Conservation (phyloP, 495 filamentous ascomycete species). For the Aspergillus sclerotioniger region DNA sequence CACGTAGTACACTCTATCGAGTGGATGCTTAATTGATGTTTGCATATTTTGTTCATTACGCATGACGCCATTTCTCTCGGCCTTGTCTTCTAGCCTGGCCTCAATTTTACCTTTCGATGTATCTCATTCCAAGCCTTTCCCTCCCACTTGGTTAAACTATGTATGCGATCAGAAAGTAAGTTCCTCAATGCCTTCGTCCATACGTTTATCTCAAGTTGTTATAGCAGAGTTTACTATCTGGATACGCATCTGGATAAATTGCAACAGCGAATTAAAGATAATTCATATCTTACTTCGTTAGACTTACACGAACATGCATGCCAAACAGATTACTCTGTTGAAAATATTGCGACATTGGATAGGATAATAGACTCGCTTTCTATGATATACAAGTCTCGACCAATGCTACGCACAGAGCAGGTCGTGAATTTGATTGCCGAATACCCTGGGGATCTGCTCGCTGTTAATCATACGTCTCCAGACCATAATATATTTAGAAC, state of each 20-base stretch:
- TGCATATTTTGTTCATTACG: too few relatives aligned
- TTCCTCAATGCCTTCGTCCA: slow-evolving; percentile 5
- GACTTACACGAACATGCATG: slow-evolving; percentile 24
- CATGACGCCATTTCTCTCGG: too few relatives aligned
- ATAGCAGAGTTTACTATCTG: slow-evolving; percentile 73
- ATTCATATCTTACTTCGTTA: slow-evolving; percentile 8
- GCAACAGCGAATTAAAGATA: slow-evolving; percentile 44
- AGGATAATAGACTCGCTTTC: slow-evolving; percentile 66
- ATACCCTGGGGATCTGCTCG: slow-evolving; percentile 41
- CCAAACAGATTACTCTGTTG: slow-evolving; percentile 11
- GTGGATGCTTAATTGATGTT: too few relatives aligned
- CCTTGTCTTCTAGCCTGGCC: too few relatives aligned
- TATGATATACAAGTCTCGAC: slow-evolving; percentile 55
- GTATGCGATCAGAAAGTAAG: slow-evolving; percentile 69
- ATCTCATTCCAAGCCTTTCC: neutral
- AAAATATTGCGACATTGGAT: slow-evolving; percentile 48
- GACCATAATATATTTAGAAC: slow-evolving; percentile 19
- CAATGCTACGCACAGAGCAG: slow-evolving; percentile 48
- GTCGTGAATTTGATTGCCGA: slow-evolving; percentile 60
- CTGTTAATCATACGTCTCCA: slow-evolving; percentile 19
- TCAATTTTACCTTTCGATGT: too few relatives aligned
- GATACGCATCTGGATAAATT: slow-evolving; percentile 80
- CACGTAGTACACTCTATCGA: too few relatives aligned
- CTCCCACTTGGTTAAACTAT: slow-evolving; percentile 35
- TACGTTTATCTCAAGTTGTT: neutral